Evolutionary conservation across 2,329 filamentous ascomycete genomes (phyloP).

Genomic region (Aspergillus luchuensis): DNA sequence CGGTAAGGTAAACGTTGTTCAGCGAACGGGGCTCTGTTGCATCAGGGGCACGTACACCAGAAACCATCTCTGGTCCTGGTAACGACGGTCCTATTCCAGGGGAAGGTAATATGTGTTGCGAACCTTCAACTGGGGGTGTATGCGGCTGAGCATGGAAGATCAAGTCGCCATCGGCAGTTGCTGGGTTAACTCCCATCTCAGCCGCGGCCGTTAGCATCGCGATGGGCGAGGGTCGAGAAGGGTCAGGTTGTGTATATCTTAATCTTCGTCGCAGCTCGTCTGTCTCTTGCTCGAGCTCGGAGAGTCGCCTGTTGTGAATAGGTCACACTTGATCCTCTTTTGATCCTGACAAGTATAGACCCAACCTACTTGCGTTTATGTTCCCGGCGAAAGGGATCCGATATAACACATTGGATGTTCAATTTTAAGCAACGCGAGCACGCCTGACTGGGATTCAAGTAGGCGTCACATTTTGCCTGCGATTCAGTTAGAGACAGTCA

Average conservation of each 20-base stretch:
- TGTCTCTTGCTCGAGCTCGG: conserved; percentile 42
- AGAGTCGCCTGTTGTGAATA: conserved; percentile 33
- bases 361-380: conserved; percentile 44
- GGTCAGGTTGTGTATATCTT: conserved; percentile 27
- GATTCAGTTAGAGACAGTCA: not conserved
- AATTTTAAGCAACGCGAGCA: conserved; percentile 45
- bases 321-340: not conserved
- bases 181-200: conserved; percentile 31
- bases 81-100: conserved; percentile 21
- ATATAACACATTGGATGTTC: conserved; percentile 40
- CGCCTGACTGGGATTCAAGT: conserved; percentile 35
- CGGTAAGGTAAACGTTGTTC: conserved; percentile 33
- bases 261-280: conserved; percentile 41
- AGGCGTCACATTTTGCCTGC: conserved; percentile 45
- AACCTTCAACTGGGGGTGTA: conserved; percentile 23
- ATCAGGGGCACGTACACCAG: conserved; percentile 16
- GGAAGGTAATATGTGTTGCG: conserved; percentile 26
- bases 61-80: conserved; percentile 11
- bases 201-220: conserved; percentile 34
- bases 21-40: conserved; percentile 34
- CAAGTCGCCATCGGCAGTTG: not conserved
- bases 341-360: not conserved
- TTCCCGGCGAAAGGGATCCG: conserved; percentile 46
- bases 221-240: conserved; percentile 28
- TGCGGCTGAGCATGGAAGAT: conserved; percentile 21